Evolutionary conservation across 2,329 filamentous ascomycete species (phyloP).

Genomic region (Colletotrichum shisoi): DNA sequence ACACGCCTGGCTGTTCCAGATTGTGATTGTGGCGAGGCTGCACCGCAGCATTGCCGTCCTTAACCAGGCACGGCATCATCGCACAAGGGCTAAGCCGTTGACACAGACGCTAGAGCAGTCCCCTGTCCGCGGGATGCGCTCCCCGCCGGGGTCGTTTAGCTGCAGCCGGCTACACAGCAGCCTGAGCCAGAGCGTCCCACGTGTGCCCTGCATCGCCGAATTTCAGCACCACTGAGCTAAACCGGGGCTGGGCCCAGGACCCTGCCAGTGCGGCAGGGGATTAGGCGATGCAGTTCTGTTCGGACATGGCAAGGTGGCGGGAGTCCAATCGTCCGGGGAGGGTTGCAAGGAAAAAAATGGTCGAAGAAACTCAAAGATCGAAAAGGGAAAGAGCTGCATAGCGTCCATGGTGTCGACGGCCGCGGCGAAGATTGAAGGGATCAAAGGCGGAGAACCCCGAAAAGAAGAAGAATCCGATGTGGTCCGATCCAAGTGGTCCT

Average conservation of each 20-base stretch:
- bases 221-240: constrained; percentile 34
- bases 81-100: constrained; percentile 28
- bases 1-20: constrained; percentile 17
- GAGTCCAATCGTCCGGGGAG: constrained; percentile 32
- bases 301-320: constrained; percentile 8
- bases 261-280: constrained; percentile 28
- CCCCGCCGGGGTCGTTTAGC: constrained; percentile 21
- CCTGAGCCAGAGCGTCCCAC: constrained; percentile 35
- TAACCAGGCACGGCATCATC: constrained; percentile 23
- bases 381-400: constrained; percentile 36
- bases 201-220: constrained; percentile 38
- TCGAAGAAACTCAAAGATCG: constrained; percentile 32
- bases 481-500: constrained; percentile 19
- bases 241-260: constrained; percentile 17
- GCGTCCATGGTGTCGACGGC: constrained; percentile 4
- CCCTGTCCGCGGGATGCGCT: constrained; percentile 27
- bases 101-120: constrained; percentile 16
- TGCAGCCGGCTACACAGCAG: constrained; percentile 37
- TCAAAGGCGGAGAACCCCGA: constrained; percentile 6
- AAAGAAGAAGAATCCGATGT: constrained; percentile 12
- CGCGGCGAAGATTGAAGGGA: constrained; percentile 25
- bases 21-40: neutral
- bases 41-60: constrained; percentile 12
- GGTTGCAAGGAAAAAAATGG: constrained; percentile 30
- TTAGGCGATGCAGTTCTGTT: constrained; percentile 11